These are phyloP conservation scores for Podospora pseudocomata DNA, from an alignment of 495 filamentous ascomycete species.

Conservation along the genomic window DNA sequence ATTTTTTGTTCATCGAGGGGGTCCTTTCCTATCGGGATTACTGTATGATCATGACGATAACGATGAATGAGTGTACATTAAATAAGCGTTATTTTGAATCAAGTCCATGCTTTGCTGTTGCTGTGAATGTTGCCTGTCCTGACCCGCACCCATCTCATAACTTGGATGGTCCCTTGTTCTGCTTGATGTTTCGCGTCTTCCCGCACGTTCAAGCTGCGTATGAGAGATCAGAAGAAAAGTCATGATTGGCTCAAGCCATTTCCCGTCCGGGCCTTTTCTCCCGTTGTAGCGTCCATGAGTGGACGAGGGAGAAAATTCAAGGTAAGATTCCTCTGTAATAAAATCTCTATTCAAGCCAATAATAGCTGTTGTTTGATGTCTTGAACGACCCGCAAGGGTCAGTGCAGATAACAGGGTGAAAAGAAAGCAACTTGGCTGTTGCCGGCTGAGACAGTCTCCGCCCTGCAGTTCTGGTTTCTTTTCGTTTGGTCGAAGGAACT, in stretches of 20 bases:
- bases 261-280: not conserved
- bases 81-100: too few species aligned
- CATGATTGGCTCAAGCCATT: not conserved
- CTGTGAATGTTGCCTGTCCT: too few species aligned
- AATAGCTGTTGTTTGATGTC: not conserved
- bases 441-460: not conserved
- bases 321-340: not conserved
- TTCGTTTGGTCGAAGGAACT: not conserved
- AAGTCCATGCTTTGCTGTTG: too few species aligned
- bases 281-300: not conserved
- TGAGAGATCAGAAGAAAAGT: not conserved
- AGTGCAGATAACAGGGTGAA: not conserved
- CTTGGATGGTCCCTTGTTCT: not conserved
- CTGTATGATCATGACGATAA: too few species aligned
- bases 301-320: not conserved
- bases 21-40: too few species aligned
- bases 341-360: not conserved
- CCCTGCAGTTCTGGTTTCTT: not conserved
- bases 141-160: too few species aligned
- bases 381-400: not conserved
- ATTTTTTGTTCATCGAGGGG: too few species aligned
- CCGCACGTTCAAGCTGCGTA: not conserved
- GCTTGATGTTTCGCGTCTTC: not conserved
- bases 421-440: not conserved
- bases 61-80: too few species aligned